Conservation (phyloP, 345 rosid species). For the Linum tenue region DNA sequence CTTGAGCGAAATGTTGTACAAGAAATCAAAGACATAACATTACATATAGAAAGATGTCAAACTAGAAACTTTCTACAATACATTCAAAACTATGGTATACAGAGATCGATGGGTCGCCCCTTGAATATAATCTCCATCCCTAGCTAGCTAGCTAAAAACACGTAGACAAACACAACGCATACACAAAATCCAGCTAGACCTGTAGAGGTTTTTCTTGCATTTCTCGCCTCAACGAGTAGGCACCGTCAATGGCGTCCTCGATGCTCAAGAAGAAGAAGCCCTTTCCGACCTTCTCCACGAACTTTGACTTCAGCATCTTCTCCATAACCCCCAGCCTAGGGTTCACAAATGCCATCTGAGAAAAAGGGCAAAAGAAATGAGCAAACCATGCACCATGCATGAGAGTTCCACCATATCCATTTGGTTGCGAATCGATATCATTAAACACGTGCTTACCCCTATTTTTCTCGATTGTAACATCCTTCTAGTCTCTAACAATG, state of each 20-base stretch:
- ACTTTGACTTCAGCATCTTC: slow-evolving; percentile 59
- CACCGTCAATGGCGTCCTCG: slow-evolving; percentile 51
- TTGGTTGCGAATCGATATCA: neutral
- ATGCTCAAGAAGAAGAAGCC: slow-evolving; percentile 46
- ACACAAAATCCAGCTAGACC: no score
- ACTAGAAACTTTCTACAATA: no score
- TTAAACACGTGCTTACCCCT: slow-evolving; percentile 30
- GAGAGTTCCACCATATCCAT: neutral
- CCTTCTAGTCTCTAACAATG: slow-evolving; percentile 48
- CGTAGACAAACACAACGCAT: no score
- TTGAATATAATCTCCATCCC: no score
- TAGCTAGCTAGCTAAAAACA: no score
- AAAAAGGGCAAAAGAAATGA: slow-evolving; percentile 7
- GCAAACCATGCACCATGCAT: neutral
- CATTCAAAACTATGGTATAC: no score
- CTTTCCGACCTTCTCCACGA: slow-evolving; percentile 49
- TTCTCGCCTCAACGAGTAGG: no score
- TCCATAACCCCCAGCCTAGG: slow-evolving; percentile 72
- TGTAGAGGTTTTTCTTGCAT: no score
- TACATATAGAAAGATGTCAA: no score
- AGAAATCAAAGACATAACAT: no score
- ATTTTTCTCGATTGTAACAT: slow-evolving; percentile 30
- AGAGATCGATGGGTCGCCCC: no score
- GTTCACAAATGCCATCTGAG: slow-evolving; percentile 52
- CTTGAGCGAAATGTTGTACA: no score